A percentile compares a stretch with the other conserved stretches of the same genome.
These are phyloP conservation scores for Miscanthus lutarioriparius DNA, from an alignment of 176 grass and related monocot genomes.

Conservation along the genomic window DNA sequence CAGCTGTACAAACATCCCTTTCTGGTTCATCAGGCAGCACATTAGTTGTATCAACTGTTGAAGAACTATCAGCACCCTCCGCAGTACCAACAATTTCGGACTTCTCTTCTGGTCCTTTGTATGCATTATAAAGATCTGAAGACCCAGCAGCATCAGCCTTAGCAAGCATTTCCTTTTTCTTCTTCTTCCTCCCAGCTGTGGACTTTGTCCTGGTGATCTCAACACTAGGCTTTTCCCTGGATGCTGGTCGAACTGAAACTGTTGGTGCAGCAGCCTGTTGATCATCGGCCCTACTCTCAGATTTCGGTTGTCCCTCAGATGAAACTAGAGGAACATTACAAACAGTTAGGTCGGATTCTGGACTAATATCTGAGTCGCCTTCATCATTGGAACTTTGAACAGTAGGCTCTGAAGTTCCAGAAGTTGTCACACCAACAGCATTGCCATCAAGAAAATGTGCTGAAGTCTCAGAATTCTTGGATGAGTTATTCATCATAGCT, in stretches of 20 bases:
- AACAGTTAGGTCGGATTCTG: conserved; percentile 23
- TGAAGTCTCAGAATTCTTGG: conserved; percentile 5
- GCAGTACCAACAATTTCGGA: conserved; percentile 28
- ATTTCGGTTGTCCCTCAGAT: conserved; percentile 40
- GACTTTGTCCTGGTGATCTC: conserved; percentile 57
- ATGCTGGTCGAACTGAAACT: conserved; percentile 33
- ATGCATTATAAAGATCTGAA: conserved; percentile 96
- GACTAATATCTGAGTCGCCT: conserved; percentile 34
- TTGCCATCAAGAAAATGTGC: conserved; percentile 22
- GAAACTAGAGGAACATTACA: conserved; percentile 6
- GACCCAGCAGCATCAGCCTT: conserved; percentile 92
- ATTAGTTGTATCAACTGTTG: conserved; percentile 35
- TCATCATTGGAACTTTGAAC: conserved; percentile 34
- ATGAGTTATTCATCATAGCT: not conserved
- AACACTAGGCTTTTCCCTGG: conserved; percentile 61
- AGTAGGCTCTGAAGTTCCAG: conserved; percentile 35
- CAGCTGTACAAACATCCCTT: conserved; percentile 40
- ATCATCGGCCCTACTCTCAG: conserved; percentile 44
- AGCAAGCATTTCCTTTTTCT: conserved; percentile 82
- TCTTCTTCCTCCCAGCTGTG: conserved; percentile 55
- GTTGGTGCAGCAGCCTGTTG: conserved; percentile 30
- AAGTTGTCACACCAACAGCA: conserved; percentile 3
- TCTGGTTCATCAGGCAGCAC: conserved; percentile 34
- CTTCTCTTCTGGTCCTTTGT: conserved; percentile 83
- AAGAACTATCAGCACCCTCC: conserved; percentile 41